phyloP scores from a whole-genome alignment of 345 rosid genomes.

The Mallotus nudiflorus region DNA sequence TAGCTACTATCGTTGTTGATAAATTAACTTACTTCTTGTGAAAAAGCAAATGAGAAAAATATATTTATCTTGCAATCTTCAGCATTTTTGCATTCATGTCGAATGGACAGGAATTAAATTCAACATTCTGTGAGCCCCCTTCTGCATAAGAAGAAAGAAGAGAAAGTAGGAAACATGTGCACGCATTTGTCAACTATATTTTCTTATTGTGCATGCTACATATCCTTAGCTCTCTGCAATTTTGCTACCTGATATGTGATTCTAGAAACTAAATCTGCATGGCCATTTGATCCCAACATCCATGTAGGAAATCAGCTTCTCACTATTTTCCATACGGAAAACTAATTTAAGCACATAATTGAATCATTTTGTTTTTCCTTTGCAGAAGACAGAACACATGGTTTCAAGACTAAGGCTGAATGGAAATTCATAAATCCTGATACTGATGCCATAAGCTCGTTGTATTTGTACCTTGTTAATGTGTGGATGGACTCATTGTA shows the following conservation, averaged over 20 bases:
- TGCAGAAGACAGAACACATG: constrained; percentile 66
- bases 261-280: background rate
- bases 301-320: background rate
- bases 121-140: background rate
- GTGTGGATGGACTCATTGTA: background rate
- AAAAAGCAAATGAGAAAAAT: background rate
- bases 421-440: constrained; percentile 11
- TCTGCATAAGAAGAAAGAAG: background rate
- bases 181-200: background rate
- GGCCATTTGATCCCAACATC: background rate
- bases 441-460: background rate
- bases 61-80: background rate
- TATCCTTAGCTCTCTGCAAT: background rate
- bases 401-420: constrained; percentile 45
- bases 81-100: background rate
- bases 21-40: background rate
- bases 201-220: background rate
- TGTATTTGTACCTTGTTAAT: background rate
- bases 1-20: background rate
- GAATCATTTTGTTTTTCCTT: constrained; percentile 8
- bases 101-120: background rate
- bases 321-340: background rate
- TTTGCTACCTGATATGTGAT: background rate
- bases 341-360: background rate
- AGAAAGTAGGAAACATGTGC: background rate